phyloP scores from a whole-genome alignment of 176 grass and related monocot species.

The Eleusine coracana region DNA sequence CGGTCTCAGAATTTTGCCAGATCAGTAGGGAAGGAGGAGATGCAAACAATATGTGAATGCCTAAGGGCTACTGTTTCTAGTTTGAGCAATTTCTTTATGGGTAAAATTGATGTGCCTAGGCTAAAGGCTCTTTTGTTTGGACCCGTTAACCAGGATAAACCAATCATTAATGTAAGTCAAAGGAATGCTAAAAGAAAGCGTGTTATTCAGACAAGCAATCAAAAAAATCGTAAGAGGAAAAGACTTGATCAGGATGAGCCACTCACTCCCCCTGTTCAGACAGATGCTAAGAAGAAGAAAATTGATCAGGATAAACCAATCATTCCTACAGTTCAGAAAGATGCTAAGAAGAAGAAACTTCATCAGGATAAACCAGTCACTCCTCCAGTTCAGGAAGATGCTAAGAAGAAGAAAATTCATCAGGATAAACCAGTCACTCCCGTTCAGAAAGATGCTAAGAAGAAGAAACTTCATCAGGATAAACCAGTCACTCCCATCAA shows the following conservation, averaged over 20 bases:
- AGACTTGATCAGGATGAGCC: conserved; percentile 17
- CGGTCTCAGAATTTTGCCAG: conserved; percentile 86
- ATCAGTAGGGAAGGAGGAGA: conserved; percentile 54
- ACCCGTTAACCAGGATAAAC: conserved; percentile 25
- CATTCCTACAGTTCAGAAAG: not conserved
- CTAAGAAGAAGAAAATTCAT: conserved; percentile 33
- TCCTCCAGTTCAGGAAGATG: not conserved
- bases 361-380: conserved; percentile 15
- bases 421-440: conserved; percentile 9
- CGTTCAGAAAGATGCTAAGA: conserved; percentile 16
- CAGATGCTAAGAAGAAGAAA: conserved; percentile 33
- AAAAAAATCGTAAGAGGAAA: conserved; percentile 21
- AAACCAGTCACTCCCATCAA: not conserved
- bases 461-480: conserved; percentile 25
- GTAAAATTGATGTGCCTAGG: conserved; percentile 48
- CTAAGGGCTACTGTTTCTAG: conserved; percentile 46
- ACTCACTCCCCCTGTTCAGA: not conserved
- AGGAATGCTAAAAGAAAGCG: conserved; percentile 38
- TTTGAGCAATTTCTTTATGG: conserved; percentile 59
- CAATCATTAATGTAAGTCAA: not conserved
- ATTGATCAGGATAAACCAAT: conserved; percentile 17
- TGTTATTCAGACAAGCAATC: conserved; percentile 11
- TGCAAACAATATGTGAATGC: conserved; percentile 67
- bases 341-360: conserved; percentile 35
- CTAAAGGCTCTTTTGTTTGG: conserved; percentile 63